phyloP scores from a whole-genome alignment of 176 grass and related monocot genomes.

The Paspalum notatum region DNA sequence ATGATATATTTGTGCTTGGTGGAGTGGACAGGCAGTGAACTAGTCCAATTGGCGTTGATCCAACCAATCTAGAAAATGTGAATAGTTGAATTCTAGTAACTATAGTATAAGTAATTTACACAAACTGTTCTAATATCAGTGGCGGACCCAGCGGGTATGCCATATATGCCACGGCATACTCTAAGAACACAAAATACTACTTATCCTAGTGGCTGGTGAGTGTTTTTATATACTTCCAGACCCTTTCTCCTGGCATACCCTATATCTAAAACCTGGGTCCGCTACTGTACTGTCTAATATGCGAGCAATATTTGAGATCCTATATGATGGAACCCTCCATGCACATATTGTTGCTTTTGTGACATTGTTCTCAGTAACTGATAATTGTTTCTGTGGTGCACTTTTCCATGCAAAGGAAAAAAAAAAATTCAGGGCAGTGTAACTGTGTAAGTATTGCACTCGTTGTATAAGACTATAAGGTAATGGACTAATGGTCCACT shows the following conservation, averaged over 20 bases:
- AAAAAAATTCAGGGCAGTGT: not conserved
- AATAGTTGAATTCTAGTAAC: not conserved
- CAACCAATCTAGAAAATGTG: constrained; percentile 1
- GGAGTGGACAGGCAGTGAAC: not conserved
- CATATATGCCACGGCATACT: no score
- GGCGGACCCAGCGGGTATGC: no score
- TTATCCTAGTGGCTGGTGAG: no score
- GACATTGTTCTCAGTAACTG: not conserved
- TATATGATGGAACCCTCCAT: not conserved
- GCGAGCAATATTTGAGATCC: not conserved
- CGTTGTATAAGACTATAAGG: not conserved
- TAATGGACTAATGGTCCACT: not conserved
- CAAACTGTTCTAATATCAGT: not conserved
- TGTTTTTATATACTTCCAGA: no score
- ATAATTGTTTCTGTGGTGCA: not conserved
- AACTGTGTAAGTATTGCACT: not conserved
- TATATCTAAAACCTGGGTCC: no score
- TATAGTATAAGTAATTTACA: not conserved
- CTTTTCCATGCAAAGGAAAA: not conserved
- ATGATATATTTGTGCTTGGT: not conserved
- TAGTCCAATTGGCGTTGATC: not conserved
- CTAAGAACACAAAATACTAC: no score
- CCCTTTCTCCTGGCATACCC: no score
- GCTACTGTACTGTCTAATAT: not conserved
- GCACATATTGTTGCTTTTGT: not conserved